Conservation (phyloP, 495 filamentous ascomycete species). For the Chaetomium fimeti region DNA sequence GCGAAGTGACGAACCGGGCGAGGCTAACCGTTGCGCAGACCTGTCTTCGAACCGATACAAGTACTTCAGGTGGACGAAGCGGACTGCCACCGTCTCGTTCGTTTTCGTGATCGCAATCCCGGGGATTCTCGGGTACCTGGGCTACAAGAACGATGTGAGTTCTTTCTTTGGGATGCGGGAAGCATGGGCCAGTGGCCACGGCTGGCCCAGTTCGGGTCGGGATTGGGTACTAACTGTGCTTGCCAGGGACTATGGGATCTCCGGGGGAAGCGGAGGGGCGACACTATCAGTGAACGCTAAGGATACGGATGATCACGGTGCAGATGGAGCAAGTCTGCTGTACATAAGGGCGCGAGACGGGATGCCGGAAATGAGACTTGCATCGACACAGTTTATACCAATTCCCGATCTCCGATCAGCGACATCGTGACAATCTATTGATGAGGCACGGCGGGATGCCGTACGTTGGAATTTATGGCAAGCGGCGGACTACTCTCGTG, state of each 20-base stretch:
- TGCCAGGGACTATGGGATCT: slow-evolving; percentile 79
- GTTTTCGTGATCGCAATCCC: slow-evolving; percentile 72
- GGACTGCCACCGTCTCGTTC: slow-evolving; percentile 76
- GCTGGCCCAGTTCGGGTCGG: neutral
- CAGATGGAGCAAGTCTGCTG: slow-evolving; percentile 18
- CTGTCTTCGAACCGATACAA: slow-evolving; percentile 84
- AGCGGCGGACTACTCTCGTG: too few species aligned
- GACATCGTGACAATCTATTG: neutral
- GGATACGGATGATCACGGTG: neutral
- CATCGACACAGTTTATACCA: slow-evolving; percentile 10
- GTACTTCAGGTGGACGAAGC: slow-evolving; percentile 89
- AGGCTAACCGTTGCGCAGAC: slow-evolving; percentile 50
- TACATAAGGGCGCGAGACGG: slow-evolving; percentile 32
- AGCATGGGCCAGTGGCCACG: neutral
- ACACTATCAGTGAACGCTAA: slow-evolving; percentile 74
- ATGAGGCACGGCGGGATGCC: neutral
- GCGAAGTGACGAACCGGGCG: neutral
- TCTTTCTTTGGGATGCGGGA: neutral
- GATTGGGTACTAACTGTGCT: neutral
- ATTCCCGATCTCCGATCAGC: neutral
- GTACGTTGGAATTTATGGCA: too few species aligned
- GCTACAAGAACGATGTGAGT: slow-evolving; percentile 80
- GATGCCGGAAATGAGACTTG: neutral
- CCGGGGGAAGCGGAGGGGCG: slow-evolving; percentile 82
- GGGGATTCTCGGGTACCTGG: slow-evolving; percentile 62